A percentile compares a stretch with the other conserved stretches of the same genome.
phyloP scores from a whole-genome alignment of 495 filamentous ascomycete genomes.

The Aspergillus incahuasiensis region DNA sequence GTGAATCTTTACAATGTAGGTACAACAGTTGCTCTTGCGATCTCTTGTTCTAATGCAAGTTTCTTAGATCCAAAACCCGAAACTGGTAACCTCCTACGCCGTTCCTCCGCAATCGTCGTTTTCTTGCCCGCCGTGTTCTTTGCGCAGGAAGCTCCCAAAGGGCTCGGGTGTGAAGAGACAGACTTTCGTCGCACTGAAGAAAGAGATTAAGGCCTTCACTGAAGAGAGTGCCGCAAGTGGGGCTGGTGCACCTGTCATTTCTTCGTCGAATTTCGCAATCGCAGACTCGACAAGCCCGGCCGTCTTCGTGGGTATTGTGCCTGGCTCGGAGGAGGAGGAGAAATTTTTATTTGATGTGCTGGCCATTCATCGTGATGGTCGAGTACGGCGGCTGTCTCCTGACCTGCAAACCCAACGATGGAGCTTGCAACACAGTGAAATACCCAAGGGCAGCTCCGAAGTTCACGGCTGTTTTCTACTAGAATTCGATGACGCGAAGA shows the following conservation, averaged over 20 bases:
- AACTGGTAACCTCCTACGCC: conserved; percentile 77
- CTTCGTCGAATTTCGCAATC: conserved; percentile 37
- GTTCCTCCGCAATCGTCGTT: conserved; percentile 76
- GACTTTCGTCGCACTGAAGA: conserved; percentile 57
- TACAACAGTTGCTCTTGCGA: background rate
- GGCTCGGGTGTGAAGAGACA: conserved; percentile 56
- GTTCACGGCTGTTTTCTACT: conserved; percentile 39
- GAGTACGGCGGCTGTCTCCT: conserved; percentile 36
- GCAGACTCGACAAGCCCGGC: conserved; percentile 41
- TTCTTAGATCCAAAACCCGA: conserved; percentile 68
- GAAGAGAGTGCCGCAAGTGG: conserved; percentile 41
- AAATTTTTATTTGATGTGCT: conserved; percentile 39
- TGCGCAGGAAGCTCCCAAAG: conserved; percentile 55
- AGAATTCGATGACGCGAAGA: conserved; percentile 45
- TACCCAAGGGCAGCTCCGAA: conserved; percentile 29
- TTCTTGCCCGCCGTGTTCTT: conserved; percentile 70
- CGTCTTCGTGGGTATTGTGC: conserved; percentile 38
- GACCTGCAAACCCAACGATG: conserved; percentile 40
- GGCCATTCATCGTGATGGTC: conserved; percentile 43
- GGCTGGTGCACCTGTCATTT: conserved; percentile 34
- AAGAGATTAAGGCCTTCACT: conserved; percentile 50
- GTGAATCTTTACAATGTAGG: conserved; percentile 90
- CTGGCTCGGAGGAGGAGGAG: conserved; percentile 22
- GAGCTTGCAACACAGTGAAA: conserved; percentile 39
- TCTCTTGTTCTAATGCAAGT: background rate